Evolutionary conservation across 345 rosid species (phyloP).

Genomic region (Firmiana major): DNA sequence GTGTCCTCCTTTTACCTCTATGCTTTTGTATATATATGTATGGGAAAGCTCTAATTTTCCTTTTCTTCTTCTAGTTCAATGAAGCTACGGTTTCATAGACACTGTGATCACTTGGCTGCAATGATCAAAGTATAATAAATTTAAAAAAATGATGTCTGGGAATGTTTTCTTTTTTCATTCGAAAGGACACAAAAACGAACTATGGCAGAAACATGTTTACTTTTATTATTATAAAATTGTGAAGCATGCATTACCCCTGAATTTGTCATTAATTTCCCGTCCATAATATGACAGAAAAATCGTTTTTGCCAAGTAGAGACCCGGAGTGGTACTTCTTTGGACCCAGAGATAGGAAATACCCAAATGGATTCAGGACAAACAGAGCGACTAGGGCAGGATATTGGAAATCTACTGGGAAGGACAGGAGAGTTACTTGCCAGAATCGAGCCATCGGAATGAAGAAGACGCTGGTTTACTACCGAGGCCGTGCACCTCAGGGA

Average conservation of each 20-base stretch:
- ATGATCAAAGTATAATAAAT: too few relatives aligned
- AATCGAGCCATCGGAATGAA: slow-evolving; percentile 86
- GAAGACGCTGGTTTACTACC: slow-evolving; percentile 85
- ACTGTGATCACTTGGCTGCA: too few relatives aligned
- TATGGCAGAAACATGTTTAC: neutral
- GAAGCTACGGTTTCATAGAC: neutral
- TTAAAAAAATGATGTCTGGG: too few relatives aligned
- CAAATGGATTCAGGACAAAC: slow-evolving; percentile 85
- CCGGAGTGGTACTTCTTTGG: slow-evolving; percentile 98
- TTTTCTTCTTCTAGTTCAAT: neutral
- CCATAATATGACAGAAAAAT: slow-evolving; percentile 48
- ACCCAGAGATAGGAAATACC: slow-evolving; percentile 86
- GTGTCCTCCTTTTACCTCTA: slow-evolving; percentile 21
- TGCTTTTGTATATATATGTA: neutral
- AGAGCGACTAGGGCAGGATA: slow-evolving; percentile 86
- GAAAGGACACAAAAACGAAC: neutral
- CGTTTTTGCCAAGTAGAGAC: slow-evolving; percentile 83
- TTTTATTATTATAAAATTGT: neutral
- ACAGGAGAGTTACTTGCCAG: slow-evolving; percentile 61
- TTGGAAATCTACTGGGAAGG: slow-evolving; percentile 93
- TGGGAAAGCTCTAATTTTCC: neutral
- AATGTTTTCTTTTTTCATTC: neutral
- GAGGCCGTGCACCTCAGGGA: slow-evolving; percentile 94
- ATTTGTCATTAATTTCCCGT: neutral
- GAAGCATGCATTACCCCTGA: neutral